These are phyloP conservation scores for Stylonectria norvegica DNA, from an alignment of 2,329 filamentous ascomycete genomes.

Conservation along the genomic window DNA sequence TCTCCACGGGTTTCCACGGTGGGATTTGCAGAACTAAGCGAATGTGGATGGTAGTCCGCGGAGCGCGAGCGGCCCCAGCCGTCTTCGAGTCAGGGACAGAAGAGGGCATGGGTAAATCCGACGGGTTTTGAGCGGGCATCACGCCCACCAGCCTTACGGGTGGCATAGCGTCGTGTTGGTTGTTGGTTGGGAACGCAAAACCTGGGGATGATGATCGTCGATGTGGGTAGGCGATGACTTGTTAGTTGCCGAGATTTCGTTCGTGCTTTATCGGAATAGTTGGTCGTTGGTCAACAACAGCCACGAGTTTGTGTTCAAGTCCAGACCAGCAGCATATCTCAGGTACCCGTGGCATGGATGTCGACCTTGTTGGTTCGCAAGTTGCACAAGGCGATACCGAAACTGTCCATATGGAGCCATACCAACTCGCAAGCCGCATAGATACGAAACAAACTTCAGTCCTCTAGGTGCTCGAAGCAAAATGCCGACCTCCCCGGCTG, in stretches of 20 bases:
- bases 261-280: background rate
- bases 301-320: background rate
- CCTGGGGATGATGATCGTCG: constrained; percentile 5
- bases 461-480: too few relatives aligned
- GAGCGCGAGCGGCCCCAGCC: too few relatives aligned
- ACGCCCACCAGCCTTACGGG: background rate
- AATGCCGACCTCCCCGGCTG: too few relatives aligned
- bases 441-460: too few relatives aligned
- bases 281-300: background rate
- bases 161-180: background rate
- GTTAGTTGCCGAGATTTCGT: background rate
- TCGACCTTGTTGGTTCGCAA: too few relatives aligned
- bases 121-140: background rate
- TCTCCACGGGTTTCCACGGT: background rate
- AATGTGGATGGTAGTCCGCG: too few relatives aligned
- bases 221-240: constrained; percentile 1
- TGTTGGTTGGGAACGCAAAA: background rate
- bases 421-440: too few relatives aligned
- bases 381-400: too few relatives aligned
- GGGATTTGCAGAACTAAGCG: too few relatives aligned
- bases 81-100: background rate
- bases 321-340: too few relatives aligned
- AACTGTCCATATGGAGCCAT: too few relatives aligned
- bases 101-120: background rate
- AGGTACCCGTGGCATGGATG: too few relatives aligned